A percentile compares a stretch with the other conserved stretches of the same genome.
Evolutionary conservation across 192 early-diverging fungal genomes (phyloP).

Genomic region (Gigaspora rosea): DNA sequence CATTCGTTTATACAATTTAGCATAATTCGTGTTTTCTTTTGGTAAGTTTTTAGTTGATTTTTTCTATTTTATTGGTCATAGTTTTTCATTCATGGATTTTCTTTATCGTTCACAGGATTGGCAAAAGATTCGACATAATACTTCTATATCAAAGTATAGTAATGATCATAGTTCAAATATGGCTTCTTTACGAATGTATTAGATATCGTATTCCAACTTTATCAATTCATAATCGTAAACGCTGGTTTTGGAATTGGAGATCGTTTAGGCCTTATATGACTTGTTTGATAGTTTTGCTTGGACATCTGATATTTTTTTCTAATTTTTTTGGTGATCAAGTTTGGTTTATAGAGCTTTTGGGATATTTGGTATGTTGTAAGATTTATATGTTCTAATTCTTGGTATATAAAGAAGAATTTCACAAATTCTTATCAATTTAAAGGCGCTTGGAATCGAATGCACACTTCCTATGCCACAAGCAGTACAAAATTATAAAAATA

Average conservation of each 20-base stretch:
- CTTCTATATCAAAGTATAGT: slow-evolving; percentile 58
- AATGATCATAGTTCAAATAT: slow-evolving; percentile 56
- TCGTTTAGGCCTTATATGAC: slow-evolving; percentile 41
- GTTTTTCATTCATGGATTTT: neutral
- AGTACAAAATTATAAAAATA: slow-evolving; percentile 47
- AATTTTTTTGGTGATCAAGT: slow-evolving; percentile 32
- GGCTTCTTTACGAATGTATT: slow-evolving; percentile 52
- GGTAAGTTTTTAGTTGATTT: slow-evolving; percentile 32
- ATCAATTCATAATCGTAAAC: slow-evolving; percentile 19
- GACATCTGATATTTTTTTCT: slow-evolving; percentile 33
- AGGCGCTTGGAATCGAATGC: slow-evolving; percentile 58
- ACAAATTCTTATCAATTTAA: neutral
- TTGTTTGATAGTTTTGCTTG: slow-evolving; percentile 36
- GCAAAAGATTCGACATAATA: slow-evolving; percentile 54
- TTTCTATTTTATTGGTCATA: neutral
- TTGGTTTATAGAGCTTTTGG: slow-evolving; percentile 43
- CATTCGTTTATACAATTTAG: slow-evolving; percentile 5
- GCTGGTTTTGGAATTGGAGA: slow-evolving; percentile 48
- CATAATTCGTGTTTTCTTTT: slow-evolving; percentile 52
- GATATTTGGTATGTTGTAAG: slow-evolving; percentile 29
- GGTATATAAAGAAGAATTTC: too few species aligned
- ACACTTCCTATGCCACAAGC: slow-evolving; percentile 63
- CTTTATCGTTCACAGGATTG: slow-evolving; percentile 34
- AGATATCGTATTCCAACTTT: slow-evolving; percentile 39
- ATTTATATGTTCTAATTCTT: neutral